A percentile compares a stretch with the other conserved stretches of the same genome.
phyloP scores from a whole-genome alignment of 352 stramenopile species.

The Phytopythium mirpurense region DNA sequence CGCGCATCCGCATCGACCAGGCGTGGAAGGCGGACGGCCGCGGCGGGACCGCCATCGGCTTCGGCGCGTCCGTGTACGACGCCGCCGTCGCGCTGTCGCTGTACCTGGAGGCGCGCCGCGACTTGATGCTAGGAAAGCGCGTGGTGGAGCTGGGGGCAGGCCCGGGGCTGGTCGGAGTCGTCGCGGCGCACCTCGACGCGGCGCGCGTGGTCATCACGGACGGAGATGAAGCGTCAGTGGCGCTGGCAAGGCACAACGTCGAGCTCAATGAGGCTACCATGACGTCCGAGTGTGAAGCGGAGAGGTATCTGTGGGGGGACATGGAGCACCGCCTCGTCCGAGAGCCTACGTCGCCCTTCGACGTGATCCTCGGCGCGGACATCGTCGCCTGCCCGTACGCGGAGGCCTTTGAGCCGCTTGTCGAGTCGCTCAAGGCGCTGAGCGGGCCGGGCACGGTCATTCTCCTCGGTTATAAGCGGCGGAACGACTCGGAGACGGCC shows the following conservation, averaged over 20 bases:
- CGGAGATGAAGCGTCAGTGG: conserved; percentile 62
- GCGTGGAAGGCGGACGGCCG: conserved; percentile 72
- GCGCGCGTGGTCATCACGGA: conserved; percentile 56
- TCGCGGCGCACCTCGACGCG: conserved; percentile 46
- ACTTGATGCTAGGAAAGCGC: conserved; percentile 40
- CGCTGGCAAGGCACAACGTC: conserved; percentile 60
- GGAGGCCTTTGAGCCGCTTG: conserved; percentile 52
- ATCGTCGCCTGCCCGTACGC: conserved; percentile 83
- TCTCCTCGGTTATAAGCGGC: conserved; percentile 75
- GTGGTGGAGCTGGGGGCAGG: conserved; percentile 74
- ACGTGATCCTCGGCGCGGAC: conserved; percentile 75
- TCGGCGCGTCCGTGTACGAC: conserved; percentile 81
- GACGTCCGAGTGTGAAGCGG: conserved; percentile 20
- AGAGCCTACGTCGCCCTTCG: conserved; percentile 16
- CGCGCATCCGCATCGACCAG: conserved; percentile 62
- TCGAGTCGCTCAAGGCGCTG: conserved; percentile 45
- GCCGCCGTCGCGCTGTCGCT: conserved; percentile 70
- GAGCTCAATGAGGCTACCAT: conserved; percentile 24
- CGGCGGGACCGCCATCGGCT: conserved; percentile 66
- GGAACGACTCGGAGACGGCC: conserved; percentile 48
- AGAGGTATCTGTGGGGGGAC: conserved; percentile 64
- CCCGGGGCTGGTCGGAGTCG: conserved; percentile 67
- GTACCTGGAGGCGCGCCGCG: conserved; percentile 58
- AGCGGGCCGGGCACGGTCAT: conserved; percentile 35
- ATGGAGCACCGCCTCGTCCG: conserved; percentile 1